These are phyloP conservation scores for Penicillium daleae DNA, from an alignment of 495 filamentous ascomycete genomes.

Conservation along the genomic window DNA sequence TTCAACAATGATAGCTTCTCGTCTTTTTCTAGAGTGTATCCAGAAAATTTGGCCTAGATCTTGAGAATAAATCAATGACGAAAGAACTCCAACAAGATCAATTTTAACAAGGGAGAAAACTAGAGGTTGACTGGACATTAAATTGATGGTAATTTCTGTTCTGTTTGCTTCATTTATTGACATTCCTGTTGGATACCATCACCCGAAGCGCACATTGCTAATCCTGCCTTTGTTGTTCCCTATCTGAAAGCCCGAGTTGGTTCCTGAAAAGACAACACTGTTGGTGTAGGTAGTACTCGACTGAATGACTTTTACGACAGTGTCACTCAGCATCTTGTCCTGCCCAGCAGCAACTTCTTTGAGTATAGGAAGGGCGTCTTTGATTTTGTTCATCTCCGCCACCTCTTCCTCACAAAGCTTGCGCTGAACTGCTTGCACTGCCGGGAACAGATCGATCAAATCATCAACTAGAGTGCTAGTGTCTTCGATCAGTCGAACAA, in stretches of 20 bases:
- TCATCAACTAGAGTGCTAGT: not conserved
- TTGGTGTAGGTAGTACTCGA: constrained; percentile 3
- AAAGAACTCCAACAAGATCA: no score
- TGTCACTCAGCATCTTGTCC: not conserved
- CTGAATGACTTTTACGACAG: not conserved
- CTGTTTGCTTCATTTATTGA: no score
- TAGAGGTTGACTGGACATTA: no score
- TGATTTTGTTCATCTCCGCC: not conserved
- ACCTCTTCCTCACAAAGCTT: constrained; percentile 5
- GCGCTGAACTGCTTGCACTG: not conserved
- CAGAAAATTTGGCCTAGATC: no score
- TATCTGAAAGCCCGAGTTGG: constrained; percentile 4
- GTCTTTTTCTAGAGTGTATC: no score
- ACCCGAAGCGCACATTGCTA: not conserved
- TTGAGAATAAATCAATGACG: no score
- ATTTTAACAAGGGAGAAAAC: no score
- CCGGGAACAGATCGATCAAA: not conserved
- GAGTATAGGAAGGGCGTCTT: not conserved
- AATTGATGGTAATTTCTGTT: no score
- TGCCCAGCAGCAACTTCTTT: not conserved
- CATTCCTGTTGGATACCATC: no score
- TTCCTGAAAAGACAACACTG: constrained; percentile 1
- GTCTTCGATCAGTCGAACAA: not conserved
- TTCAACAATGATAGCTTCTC: no score
- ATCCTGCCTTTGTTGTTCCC: constrained; percentile 3